phyloP scores from a whole-genome alignment of 1,284 basidiomycete species.

The Heliocybe sulcata region DNA sequence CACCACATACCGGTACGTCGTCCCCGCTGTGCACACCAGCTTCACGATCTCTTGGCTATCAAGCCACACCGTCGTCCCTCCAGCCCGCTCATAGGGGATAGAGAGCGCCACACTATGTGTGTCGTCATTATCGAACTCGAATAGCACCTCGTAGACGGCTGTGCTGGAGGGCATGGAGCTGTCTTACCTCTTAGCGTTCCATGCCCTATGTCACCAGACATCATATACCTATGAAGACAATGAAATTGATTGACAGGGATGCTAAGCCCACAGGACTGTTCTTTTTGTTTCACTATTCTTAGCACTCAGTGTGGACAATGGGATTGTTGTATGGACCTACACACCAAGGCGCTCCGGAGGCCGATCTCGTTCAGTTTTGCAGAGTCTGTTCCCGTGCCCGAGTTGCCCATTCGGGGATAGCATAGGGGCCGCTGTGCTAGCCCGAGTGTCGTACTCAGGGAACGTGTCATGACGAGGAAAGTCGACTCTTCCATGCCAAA shows the following conservation, averaged over 20 bases:
- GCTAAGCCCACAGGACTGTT: not conserved
- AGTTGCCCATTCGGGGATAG: too few relatives aligned
- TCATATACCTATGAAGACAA: not conserved
- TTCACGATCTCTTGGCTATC: slow-evolving; percentile 18
- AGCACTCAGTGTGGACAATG: not conserved
- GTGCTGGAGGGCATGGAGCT: slow-evolving; percentile 44
- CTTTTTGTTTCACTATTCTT: not conserved
- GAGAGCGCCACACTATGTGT: slow-evolving; percentile 26
- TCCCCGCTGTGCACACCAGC: slow-evolving; percentile 22
- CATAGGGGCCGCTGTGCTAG: not conserved
- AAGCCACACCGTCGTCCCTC: slow-evolving; percentile 15
- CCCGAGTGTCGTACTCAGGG: too few relatives aligned
- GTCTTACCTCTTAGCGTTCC: not conserved
- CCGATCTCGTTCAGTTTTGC: not conserved
- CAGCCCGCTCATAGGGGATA: slow-evolving; percentile 10
- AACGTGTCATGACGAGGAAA: too few relatives aligned
- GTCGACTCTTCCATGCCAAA: too few relatives aligned
- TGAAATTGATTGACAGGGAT: not conserved
- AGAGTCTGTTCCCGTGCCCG: not conserved
- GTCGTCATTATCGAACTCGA: slow-evolving; percentile 43
- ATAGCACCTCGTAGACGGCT: slow-evolving; percentile 38
- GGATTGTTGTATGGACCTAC: not conserved
- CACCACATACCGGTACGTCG: slow-evolving; percentile 20
- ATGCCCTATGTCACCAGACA: not conserved
- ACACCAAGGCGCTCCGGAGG: not conserved